These are phyloP conservation scores for Pleurostoma richardsiae DNA, from an alignment of 2,329 filamentous ascomycete species.

Conservation along the genomic window DNA sequence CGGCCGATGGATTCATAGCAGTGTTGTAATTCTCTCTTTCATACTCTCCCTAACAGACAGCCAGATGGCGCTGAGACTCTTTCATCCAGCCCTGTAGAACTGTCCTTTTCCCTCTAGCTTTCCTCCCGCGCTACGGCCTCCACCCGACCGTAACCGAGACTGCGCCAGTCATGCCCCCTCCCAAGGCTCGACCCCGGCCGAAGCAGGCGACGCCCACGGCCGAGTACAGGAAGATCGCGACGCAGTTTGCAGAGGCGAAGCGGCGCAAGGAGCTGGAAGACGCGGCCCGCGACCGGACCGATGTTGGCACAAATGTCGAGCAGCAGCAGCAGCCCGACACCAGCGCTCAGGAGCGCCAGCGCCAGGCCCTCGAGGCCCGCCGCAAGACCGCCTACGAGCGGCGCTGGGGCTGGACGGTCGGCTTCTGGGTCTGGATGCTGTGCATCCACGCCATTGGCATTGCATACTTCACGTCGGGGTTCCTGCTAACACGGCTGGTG, in stretches of 20 bases:
- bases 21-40: too few species aligned
- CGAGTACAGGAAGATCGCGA: constrained; percentile 49
- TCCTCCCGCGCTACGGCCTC: too few species aligned
- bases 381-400: constrained; percentile 45
- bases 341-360: constrained; percentile 36
- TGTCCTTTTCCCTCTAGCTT: too few species aligned
- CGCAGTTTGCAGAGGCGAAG: constrained; percentile 49
- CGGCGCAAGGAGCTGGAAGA: constrained; percentile 39
- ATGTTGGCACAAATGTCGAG: constrained; percentile 10
- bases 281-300: constrained; percentile 17
- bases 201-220: constrained; percentile 19
- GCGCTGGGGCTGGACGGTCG: constrained; percentile 53
- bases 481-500: constrained; percentile 81
- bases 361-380: constrained; percentile 39
- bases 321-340: constrained; percentile 22
- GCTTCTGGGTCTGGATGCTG: constrained; percentile 67
- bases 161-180: constrained; percentile 16
- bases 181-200: constrained; percentile 9
- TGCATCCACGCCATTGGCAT: constrained; percentile 75
- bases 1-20: too few species aligned
- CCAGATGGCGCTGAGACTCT: too few species aligned
- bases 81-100: too few species aligned
- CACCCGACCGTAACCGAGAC: too few species aligned
- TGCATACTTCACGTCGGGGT: constrained; percentile 90
- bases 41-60: too few species aligned